Conservation (phyloP, 805 yeast species). For the Dipodascus albidus region DNA sequence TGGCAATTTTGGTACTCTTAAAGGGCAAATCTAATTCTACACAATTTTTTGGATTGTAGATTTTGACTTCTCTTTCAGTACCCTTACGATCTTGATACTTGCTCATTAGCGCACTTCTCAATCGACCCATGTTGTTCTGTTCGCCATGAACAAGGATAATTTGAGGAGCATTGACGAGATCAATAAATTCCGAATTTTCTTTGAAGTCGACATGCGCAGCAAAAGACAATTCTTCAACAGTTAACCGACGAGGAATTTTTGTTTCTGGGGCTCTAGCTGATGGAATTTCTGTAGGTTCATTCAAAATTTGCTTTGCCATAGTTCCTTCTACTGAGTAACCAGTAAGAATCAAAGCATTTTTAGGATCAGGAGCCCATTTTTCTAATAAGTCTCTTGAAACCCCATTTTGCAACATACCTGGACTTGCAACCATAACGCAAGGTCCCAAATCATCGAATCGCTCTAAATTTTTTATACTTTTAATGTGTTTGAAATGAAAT, state of each 20-base stretch:
- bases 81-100: slow-evolving; percentile 73
- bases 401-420: slow-evolving; percentile 98
- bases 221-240: slow-evolving; percentile 88
- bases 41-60: slow-evolving; percentile 87
- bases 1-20: slow-evolving; percentile 76
- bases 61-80: slow-evolving; percentile 81
- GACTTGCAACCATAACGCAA: slow-evolving; percentile 91
- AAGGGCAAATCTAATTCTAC: slow-evolving; percentile 66
- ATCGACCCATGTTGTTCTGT: slow-evolving; percentile 95
- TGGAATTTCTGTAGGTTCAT: slow-evolving; percentile 87
- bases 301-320: slow-evolving; percentile 79
- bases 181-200: slow-evolving; percentile 86
- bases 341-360: slow-evolving; percentile 76
- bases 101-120: slow-evolving; percentile 83
- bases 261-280: slow-evolving; percentile 71
- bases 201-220: slow-evolving; percentile 99
- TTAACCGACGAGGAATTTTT: slow-evolving; percentile 74
- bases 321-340: slow-evolving; percentile 99
- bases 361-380: slow-evolving; percentile 95
- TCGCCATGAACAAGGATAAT: slow-evolving; percentile 96
- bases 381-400: slow-evolving; percentile 84
- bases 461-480: slow-evolving; percentile 68
- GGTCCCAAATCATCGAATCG: slow-evolving; percentile 89
- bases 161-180: slow-evolving; percentile 69
- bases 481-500: slow-evolving; percentile 76